phyloP scores from a whole-genome alignment of 1,284 basidiomycete genomes.

The Psilocybe mexicana region DNA sequence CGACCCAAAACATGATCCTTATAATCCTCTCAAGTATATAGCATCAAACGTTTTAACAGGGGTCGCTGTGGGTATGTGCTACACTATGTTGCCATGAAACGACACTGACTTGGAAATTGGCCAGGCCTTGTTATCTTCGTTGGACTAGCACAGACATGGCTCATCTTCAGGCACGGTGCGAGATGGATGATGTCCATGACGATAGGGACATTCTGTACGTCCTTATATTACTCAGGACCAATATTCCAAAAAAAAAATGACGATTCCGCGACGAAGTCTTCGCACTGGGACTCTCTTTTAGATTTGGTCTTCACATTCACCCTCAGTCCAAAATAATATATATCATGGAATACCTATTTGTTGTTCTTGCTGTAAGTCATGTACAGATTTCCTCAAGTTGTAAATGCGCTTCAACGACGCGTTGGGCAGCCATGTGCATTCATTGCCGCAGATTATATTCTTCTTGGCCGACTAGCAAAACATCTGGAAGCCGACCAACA shows the following conservation, averaged over 20 bases:
- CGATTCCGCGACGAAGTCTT: constrained; percentile 37
- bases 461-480: constrained; percentile 61
- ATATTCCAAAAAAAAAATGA: not conserved
- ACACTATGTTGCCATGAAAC: not conserved
- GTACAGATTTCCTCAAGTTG: not conserved
- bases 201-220: constrained; percentile 62
- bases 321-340: constrained; percentile 51
- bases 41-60: not conserved
- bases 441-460: constrained; percentile 71
- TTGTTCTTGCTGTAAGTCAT: constrained; percentile 58
- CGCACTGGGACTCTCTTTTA: constrained; percentile 50
- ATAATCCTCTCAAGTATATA: constrained; percentile 6
- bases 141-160: constrained; percentile 51
- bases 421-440: constrained; percentile 65
- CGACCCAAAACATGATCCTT: constrained; percentile 4
- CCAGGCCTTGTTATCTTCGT: constrained; percentile 51
- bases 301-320: constrained; percentile 48
- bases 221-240: not conserved
- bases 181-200: constrained; percentile 66
- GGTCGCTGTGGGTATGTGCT: not conserved
- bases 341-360: constrained; percentile 61
- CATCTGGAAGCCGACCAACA: constrained; percentile 52
- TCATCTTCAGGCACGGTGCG: constrained; percentile 50
- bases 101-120: not conserved
- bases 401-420: not conserved